Percentiles rank a stretch among this genome's conserved stretches.
Conservation (phyloP, 495 filamentous ascomycete species). For the Podospora comata region DNA sequence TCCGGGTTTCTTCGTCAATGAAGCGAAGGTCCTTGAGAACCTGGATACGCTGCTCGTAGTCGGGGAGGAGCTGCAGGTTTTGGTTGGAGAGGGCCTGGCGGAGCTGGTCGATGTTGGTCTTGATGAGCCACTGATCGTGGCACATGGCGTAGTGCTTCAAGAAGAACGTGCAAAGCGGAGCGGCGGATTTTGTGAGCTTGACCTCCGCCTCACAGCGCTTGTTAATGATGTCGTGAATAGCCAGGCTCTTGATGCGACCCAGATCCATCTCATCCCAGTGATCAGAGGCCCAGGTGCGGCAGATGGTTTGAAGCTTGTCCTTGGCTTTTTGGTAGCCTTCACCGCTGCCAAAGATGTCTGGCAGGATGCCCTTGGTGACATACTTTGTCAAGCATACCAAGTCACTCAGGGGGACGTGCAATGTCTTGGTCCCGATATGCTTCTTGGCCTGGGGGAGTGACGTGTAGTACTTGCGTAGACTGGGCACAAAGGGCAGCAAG, state of each 20-base stretch:
- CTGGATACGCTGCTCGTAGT: conserved; percentile 92
- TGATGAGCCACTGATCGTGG: conserved; percentile 90
- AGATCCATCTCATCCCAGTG: conserved; percentile 88
- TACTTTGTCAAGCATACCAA: conserved; percentile 79
- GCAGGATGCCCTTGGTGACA: conserved; percentile 59
- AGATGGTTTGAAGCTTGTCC: conserved; percentile 61
- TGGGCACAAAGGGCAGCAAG: conserved; percentile 71
- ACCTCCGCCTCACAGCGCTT: conserved; percentile 60
- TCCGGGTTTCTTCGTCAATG: conserved; percentile 76
- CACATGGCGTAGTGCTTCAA: conserved; percentile 89
- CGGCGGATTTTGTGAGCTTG: conserved; percentile 55
- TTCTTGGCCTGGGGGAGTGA: conserved; percentile 54
- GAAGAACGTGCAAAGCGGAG: conserved; percentile 68
- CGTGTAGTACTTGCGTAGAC: conserved; percentile 59
- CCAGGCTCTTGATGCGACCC: conserved; percentile 70
- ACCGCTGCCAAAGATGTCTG: conserved; percentile 49
- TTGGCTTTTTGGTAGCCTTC: conserved; percentile 45
- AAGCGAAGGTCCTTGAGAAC: conserved; percentile 89
- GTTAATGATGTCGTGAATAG: conserved; percentile 68
- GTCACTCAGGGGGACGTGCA: conserved; percentile 65
- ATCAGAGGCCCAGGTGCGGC: conserved; percentile 63
- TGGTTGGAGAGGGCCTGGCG: conserved; percentile 90
- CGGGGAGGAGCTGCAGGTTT: conserved; percentile 93
- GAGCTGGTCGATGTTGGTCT: conserved; percentile 82
- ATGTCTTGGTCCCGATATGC: conserved; percentile 61